Evolutionary conservation across 2,329 filamentous ascomycete species (phyloP), one percentile per base, ranked within the genome.

Genomic region (Pestalotiopsis sp.): DNA sequence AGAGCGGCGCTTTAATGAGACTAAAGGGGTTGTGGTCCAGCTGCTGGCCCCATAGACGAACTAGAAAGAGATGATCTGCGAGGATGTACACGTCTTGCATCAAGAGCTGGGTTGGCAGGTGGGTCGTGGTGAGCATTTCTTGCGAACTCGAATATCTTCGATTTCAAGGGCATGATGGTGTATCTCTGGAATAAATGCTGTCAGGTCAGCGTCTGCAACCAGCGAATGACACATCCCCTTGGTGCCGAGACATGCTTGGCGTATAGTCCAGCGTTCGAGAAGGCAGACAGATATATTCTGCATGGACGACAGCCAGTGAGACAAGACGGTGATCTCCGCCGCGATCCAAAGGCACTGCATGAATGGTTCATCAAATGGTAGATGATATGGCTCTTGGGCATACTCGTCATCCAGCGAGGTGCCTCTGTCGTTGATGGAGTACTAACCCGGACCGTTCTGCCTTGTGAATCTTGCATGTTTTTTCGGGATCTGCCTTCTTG

Each of bases 61-160:
- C 59, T 39, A 39, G 59, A 20, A 38, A 38, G 59, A 62, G 31
- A 62, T 62, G 59, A 41, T 39, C 36, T 62, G 59, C 59, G 59
- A 36, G 59, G 5, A 17, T 60, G 23, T 20, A 62, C 36, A 39
- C 59, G 25, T 59, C 23, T 59, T 52, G 45, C 45, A 52, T 52
- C 45, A 52, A 52, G 45, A 52, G 45, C 45, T 20, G 45, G 20
- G 45, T 20, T 6, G 31, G 31, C 31, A 36, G 45, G 45, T n/a
- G 17, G 17, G 45, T 52, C 20, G 20, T 52, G 45, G 45, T n/a
- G 45, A n/a, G 45, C 17, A 17, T 52, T 52, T 20, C 17, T 52
- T 20, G 45, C 17, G 41, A 52, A 20, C 20, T 52, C 11, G 45
- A 17, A 20, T n/a, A 17, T 9, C 45, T 17, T 3, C 17, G 45